Conservation (phyloP, 2,329 filamentous ascomycete species). For the Cladobotryum mycophilum region DNA sequence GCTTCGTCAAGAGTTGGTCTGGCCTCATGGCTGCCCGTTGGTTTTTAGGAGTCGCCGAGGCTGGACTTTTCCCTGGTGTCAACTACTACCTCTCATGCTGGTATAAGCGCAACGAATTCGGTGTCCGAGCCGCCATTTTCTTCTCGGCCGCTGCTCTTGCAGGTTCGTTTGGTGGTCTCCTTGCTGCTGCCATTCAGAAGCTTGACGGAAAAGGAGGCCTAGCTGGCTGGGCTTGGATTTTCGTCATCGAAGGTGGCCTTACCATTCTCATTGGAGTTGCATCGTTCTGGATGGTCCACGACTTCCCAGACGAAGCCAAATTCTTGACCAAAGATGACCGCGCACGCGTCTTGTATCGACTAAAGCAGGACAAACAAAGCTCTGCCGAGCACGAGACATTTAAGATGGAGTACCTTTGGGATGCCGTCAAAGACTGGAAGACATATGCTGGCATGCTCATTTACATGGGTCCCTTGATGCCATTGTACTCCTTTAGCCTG, state of each 20-base stretch:
- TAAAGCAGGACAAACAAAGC: conserved; percentile 65
- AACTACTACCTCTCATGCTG: conserved; percentile 80
- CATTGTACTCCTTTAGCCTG: conserved; percentile 68
- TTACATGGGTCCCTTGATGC: conserved; percentile 70
- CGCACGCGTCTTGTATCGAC: conserved; percentile 61
- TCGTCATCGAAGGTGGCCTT: conserved; percentile 62
- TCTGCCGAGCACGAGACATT: conserved; percentile 72
- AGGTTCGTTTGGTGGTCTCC: conserved; percentile 69
- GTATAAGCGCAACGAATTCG: conserved; percentile 76
- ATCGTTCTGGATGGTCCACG: conserved; percentile 73
- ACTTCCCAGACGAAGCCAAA: conserved; percentile 70
- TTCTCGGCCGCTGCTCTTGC: conserved; percentile 77
- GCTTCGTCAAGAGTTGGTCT: conserved; percentile 56
- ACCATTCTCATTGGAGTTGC: conserved; percentile 62
- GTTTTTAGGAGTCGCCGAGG: conserved; percentile 69
- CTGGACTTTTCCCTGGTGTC: conserved; percentile 69
- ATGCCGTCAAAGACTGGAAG: conserved; percentile 75
- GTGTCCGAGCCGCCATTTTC: conserved; percentile 73
- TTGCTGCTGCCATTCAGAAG: conserved; percentile 64
- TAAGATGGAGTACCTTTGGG: conserved; percentile 65
- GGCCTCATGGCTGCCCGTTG: conserved; percentile 61
- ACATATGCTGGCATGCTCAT: conserved; percentile 69
- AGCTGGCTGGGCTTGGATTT: conserved; percentile 59
- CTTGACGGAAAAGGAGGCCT: conserved; percentile 58
- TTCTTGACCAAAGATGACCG: conserved; percentile 69